These are phyloP conservation scores for Epichloe glyceriae DNA, from an alignment of 2,329 filamentous ascomycete species.

Conservation along the genomic window DNA sequence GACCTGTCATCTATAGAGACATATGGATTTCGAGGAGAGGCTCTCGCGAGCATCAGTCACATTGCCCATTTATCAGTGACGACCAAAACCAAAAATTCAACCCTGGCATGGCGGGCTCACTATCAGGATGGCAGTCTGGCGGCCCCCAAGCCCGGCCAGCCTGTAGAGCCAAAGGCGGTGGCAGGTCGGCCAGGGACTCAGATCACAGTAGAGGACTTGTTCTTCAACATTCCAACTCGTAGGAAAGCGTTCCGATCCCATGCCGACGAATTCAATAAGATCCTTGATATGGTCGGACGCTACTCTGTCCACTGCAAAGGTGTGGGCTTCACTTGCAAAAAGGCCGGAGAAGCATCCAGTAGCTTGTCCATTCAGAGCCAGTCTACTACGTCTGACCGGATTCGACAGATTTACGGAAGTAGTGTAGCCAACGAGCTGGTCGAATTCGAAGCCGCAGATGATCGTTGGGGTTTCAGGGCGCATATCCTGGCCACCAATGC, in stretches of 20 bases:
- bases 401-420: slow-evolving; percentile 79
- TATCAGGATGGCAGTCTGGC: slow-evolving; percentile 74
- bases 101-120: slow-evolving; percentile 78
- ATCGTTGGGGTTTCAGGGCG: slow-evolving; percentile 72
- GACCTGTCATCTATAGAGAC: slow-evolving; percentile 82
- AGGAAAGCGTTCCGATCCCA: slow-evolving; percentile 80
- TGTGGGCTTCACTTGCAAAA: slow-evolving; percentile 95
- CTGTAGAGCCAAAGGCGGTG: slow-evolving; percentile 70
- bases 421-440: slow-evolving; percentile 80
- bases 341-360: slow-evolving; percentile 75
- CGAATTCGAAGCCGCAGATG: slow-evolving; percentile 57
- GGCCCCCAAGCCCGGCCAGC: slow-evolving; percentile 78
- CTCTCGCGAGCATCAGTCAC: slow-evolving; percentile 93
- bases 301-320: slow-evolving; percentile 85
- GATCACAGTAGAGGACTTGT: slow-evolving; percentile 91
- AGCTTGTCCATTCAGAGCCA: slow-evolving; percentile 67
- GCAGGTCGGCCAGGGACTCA: slow-evolving; percentile 85
- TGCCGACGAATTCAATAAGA: slow-evolving; percentile 95
- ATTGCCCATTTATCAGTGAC: slow-evolving; percentile 93
- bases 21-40: slow-evolving; percentile 96
- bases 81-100: slow-evolving; percentile 80
- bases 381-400: slow-evolving; percentile 65
- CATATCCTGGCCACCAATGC: slow-evolving; percentile 78
- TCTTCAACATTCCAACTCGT: slow-evolving; percentile 88
- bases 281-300: slow-evolving; percentile 83